Conservation (phyloP, 2,329 filamentous ascomycete species). For the Ophiostoma angusticollis region DNA sequence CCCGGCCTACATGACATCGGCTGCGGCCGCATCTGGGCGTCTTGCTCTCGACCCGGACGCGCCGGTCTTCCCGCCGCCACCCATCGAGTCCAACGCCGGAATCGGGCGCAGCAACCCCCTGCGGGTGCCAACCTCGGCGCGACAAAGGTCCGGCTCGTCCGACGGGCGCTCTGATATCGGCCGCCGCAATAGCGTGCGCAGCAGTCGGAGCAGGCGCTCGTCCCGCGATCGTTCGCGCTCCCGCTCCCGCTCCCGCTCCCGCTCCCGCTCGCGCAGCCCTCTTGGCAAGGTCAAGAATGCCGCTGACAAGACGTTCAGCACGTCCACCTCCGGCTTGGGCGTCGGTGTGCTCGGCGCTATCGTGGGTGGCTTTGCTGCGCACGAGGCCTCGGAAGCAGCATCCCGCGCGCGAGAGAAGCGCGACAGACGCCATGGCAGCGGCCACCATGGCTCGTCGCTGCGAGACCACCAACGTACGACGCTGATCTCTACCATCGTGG, state of each 20-base stretch:
- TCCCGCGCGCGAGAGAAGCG: constrained; percentile 17
- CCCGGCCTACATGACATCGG: constrained; percentile 7
- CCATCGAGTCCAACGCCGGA: constrained; percentile 9
- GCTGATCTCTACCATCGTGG: constrained; percentile 37
- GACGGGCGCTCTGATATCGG: constrained; percentile 3
- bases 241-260: constrained; percentile 7
- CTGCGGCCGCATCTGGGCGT: not conserved
- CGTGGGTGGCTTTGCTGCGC: constrained; percentile 40
- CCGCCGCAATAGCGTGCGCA: constrained; percentile 2
- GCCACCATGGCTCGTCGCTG: constrained; percentile 17
- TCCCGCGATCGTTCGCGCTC: constrained; percentile 4
- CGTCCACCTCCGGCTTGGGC: constrained; percentile 35
- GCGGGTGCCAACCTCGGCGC: constrained; percentile 16
- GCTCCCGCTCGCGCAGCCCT: constrained; percentile 19
- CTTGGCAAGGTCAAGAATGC: constrained; percentile 28
- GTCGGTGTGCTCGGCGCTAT: constrained; percentile 40
- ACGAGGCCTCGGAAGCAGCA: constrained; percentile 25
- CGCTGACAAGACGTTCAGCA: constrained; percentile 34
- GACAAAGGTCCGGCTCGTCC: constrained; percentile 14
- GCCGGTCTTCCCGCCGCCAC: constrained; percentile 12
- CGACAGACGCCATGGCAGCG: constrained; percentile 16
- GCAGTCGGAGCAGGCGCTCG: not conserved
- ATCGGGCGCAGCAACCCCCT: constrained; percentile 12
- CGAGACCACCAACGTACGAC: constrained; percentile 19
- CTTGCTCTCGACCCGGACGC: constrained; percentile 30